Percentiles rank a stretch among this genome's conserved stretches.
Evolutionary conservation across 495 filamentous ascomycete genomes (phyloP).

Genomic region (Hypoxylon cercidicola): DNA sequence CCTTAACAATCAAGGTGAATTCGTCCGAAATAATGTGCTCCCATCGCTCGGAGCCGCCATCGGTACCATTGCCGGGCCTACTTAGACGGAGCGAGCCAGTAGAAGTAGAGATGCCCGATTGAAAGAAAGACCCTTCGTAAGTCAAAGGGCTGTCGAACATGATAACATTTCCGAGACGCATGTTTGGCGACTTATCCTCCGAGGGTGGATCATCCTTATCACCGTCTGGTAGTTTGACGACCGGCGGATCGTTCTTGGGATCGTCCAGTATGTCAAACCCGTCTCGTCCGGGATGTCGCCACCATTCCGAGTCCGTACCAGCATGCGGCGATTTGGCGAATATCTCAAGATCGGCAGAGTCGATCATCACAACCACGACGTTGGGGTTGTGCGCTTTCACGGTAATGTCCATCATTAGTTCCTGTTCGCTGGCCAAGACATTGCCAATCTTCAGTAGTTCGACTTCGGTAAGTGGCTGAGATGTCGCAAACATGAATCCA

Average conservation of each 20-base stretch:
- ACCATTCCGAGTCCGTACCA: constrained; percentile 76
- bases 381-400: constrained; percentile 92
- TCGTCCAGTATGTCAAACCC: constrained; percentile 50
- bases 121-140: constrained; percentile 89
- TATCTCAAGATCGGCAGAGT: constrained; percentile 85
- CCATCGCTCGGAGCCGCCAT: constrained; percentile 89
- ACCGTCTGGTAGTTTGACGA: constrained; percentile 53
- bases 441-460: constrained; percentile 81
- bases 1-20: constrained; percentile 90
- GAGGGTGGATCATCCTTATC: constrained; percentile 50
- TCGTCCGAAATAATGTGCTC: constrained; percentile 88
- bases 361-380: constrained; percentile 82
- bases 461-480: constrained; percentile 84
- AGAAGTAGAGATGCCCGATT: constrained; percentile 70
- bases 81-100: constrained; percentile 82
- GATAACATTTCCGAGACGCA: constrained; percentile 88
- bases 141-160: constrained; percentile 85
- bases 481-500: constrained; percentile 88
- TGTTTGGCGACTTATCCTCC: constrained; percentile 76
- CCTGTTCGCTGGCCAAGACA: constrained; percentile 91
- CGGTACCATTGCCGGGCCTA: constrained; percentile 88
- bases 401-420: constrained; percentile 94
- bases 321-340: constrained; percentile 93
- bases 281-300: constrained; percentile 66
- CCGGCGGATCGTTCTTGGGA: constrained; percentile 74